These are phyloP conservation scores for Cutaneotrichosporon arboriforme DNA, from an alignment of 1,284 basidiomycete genomes.

Conservation along the genomic window DNA sequence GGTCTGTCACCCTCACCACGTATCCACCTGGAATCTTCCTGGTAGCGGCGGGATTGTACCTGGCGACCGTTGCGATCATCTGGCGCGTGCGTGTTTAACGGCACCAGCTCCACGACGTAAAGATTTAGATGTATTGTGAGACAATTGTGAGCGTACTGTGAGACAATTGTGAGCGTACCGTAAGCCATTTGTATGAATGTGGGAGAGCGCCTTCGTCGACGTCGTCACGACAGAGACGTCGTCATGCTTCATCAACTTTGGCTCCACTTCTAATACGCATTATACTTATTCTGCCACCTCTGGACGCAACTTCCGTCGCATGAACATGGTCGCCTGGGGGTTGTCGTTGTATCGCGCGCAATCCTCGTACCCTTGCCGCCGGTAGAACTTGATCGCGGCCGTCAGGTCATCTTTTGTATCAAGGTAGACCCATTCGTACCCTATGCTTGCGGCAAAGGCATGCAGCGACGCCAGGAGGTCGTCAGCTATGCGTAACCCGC, in stretches of 20 bases:
- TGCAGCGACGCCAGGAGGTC: conserved; percentile 4
- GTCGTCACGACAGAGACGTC: too few relatives aligned
- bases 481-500: conserved; percentile 6
- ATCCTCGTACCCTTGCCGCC: conserved; percentile 6
- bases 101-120: too few relatives aligned
- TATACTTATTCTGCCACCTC: too few relatives aligned
- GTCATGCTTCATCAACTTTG: too few relatives aligned
- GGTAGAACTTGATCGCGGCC: conserved; percentile 11
- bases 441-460: background rate
- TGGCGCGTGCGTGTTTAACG: too few relatives aligned
- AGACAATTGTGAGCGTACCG: too few relatives aligned
- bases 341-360: conserved; percentile 13
- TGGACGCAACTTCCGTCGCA: background rate
- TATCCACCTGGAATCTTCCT: background rate
- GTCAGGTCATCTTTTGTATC: conserved; percentile 12
- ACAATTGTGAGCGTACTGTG: too few relatives aligned
- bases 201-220: too few relatives aligned
- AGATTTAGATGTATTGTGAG: too few relatives aligned
- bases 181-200: too few relatives aligned
- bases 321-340: conserved; percentile 15
- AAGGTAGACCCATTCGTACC: conserved; percentile 9
- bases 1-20: background rate
- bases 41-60: background rate
- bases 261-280: too few relatives aligned
- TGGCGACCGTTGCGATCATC: too few relatives aligned